Evolutionary conservation across 1,284 basidiomycete genomes (phyloP), one percentile per base, ranked within the genome.

Genomic region (Rhodotorula sp.): DNA sequence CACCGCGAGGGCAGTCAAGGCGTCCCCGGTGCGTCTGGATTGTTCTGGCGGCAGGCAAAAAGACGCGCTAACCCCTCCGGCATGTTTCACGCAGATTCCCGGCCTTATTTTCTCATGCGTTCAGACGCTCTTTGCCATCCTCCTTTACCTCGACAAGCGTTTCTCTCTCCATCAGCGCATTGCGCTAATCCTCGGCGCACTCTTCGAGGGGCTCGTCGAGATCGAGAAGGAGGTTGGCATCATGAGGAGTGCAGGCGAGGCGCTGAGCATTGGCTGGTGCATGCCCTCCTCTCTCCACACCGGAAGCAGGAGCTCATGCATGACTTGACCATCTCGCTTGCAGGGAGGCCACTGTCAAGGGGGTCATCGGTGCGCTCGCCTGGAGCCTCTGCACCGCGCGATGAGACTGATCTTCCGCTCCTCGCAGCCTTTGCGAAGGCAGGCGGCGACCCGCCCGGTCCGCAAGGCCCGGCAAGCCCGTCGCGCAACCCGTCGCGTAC

Each of bases 191-290:
- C 53, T 64, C 25, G 37, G 34, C 22, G 34, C 32, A 8, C 60
- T 73, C 25, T 37, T 70, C 32, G 69, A 61, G 37, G 72, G 67
- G 2, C 59, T 73, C 12, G 68, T 70, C 36, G 57, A 67, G 58
- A 73, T 73, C 21, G 72, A 73, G 50, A 48, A 55, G 36, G 72
- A 73, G 55, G 62, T 73, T 8, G 72, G 72, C 7, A 17, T 73
- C 19, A 51, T 73, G 61, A 34, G 58, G 29, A 62, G 59, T 3
- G 64, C 60, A 1, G 72, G 72, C 2, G 72, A 73, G 12, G 62
- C 60, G 27, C 29, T 73, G 29, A 68, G 66, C 34, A 55, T 73
- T 19, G 59, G 61, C 4, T 73, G 72, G 71, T 69, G 29, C 62
- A 64, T 50, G 0, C 29, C 36, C 9, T 12, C 27, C 7, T 27